Base-by-base conservation (phyloP, 176 grass and related monocot genomes). In the Oryza glaberrima region DNA sequence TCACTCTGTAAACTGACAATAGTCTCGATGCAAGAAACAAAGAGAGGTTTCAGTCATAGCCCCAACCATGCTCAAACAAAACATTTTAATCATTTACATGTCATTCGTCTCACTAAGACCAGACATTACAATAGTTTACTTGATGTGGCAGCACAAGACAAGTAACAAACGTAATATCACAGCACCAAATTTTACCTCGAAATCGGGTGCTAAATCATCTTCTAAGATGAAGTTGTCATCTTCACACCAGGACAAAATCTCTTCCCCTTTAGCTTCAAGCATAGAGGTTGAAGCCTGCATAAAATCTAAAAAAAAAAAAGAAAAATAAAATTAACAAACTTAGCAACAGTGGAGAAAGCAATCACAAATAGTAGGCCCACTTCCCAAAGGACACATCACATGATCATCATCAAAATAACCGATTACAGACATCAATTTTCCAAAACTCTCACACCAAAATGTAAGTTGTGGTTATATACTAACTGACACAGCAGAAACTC, bases 141-240 rank as follows among this genome's bases (percentile, higher is more conserved):
- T n/a, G 2, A 40, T 20, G 25, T 67, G 19, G 1, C 25, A 76
- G 35, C 3, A 74, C 10, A 70, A 66, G 46, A 35, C 12, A 90
- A 40, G 61, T 7, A 38, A 83, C 1, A 32, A 56, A 82, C 4
- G 48, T 40, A n/a, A 67, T 63, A 73, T 46, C 40, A 47, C 4
- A 11, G 17, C 14, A 73, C 3, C 16, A 83, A 30, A 1, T 76
- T 6, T 68, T 82, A 94, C 96, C 96, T 98, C 91, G 73, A 88
- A 92, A 92, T 90, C 89, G 16, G 93, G 87, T 58, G 86, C 77
- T 56, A 86, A 44, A 63, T 81, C 91, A 69, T 95, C 93, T 22
- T 98, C 93, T 77, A 98, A 83, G 75, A 98, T 92, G 38, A 98
- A 95, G 82, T 92, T 91, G 68, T 95, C 91, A 30, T 96, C 86